A percentile compares a stretch with the other conserved stretches of the same genome.
These are phyloP conservation scores for Cicer yamashitae DNA, from an alignment of 306 rosid species.

Conservation along the genomic window DNA sequence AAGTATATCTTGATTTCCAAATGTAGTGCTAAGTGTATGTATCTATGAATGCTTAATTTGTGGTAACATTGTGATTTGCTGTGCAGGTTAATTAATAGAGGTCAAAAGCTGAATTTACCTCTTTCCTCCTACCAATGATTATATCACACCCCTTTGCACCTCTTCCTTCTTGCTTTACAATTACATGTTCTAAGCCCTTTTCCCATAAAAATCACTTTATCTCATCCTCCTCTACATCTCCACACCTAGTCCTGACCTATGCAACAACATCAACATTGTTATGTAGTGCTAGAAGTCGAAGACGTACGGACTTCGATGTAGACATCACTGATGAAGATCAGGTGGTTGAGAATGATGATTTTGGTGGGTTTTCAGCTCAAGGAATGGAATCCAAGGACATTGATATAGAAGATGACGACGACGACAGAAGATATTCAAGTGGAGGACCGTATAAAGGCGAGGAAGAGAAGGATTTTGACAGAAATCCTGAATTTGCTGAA, in stretches of 20 bases:
- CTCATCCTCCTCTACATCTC: constrained; percentile 40
- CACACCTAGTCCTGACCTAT: constrained; percentile 10
- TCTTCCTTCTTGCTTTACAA: constrained; percentile 44
- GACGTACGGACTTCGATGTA: constrained; percentile 40
- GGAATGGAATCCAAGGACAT: constrained; percentile 54
- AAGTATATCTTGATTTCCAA: too few relatives aligned
- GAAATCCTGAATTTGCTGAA: constrained; percentile 87
- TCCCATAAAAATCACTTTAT: constrained; percentile 36
- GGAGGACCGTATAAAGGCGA: constrained; percentile 55
- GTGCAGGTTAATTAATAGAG: constrained; percentile 48
- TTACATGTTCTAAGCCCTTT: constrained; percentile 39
- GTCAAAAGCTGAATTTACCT: constrained; percentile 14
- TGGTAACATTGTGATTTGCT: constrained; percentile 8
- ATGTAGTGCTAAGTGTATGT: too few relatives aligned
- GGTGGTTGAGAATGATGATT: constrained; percentile 44
- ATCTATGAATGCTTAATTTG: neutral
- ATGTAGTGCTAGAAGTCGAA: constrained; percentile 38
- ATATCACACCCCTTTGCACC: constrained; percentile 47
- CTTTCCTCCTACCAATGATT: constrained; percentile 49
- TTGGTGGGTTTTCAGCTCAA: constrained; percentile 37
- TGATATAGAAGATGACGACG: constrained; percentile 41
- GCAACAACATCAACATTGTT: constrained; percentile 26
- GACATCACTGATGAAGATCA: constrained; percentile 47
- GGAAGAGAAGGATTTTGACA: constrained; percentile 66
- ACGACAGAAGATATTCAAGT: constrained; percentile 44